Conservation (phyloP, 768 basidiomycete species). For the Auriculariales sp. region DNA sequence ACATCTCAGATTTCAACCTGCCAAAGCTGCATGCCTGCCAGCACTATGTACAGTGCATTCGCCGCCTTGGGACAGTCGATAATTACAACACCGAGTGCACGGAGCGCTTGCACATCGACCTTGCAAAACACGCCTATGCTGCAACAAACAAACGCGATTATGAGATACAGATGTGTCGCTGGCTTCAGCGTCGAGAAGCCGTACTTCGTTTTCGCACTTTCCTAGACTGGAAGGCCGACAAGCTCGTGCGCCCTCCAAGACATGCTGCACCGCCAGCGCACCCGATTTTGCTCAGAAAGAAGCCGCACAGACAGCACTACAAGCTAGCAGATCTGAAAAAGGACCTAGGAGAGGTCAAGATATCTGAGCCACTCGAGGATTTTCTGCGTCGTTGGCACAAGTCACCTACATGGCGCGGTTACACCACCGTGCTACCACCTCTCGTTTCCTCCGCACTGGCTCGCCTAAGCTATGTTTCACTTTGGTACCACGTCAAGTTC, state of each 20-base stretch:
- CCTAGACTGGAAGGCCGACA: slow-evolving; percentile 2
- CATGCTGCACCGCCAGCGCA: neutral
- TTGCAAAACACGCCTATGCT: slow-evolving; percentile 12
- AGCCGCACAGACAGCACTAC: neutral
- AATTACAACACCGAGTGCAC: slow-evolving; percentile 26
- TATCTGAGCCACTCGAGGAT: neutral
- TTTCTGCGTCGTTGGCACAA: neutral
- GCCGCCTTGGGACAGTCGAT: slow-evolving; percentile 20
- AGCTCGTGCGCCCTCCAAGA: neutral
- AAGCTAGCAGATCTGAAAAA: neutral
- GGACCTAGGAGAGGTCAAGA: neutral
- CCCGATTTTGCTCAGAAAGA: neutral
- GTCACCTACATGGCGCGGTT: neutral
- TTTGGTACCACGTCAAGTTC: neutral
- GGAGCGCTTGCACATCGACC: slow-evolving; percentile 22
- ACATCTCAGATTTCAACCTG: slow-evolving; percentile 19
- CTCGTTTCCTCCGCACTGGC: neutral
- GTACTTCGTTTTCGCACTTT: slow-evolving; percentile 1
- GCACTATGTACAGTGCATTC: slow-evolving; percentile 21
- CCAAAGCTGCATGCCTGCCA: slow-evolving; percentile 25
- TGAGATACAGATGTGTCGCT: slow-evolving; percentile 7
- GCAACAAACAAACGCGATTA: slow-evolving; percentile 7
- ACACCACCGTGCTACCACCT: neutral
- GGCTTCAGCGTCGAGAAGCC: slow-evolving; percentile 4
- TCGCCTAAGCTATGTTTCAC: neutral